These are phyloP conservation scores for Salix purpurea DNA, from an alignment of 345 rosid species.

Conservation along the genomic window DNA sequence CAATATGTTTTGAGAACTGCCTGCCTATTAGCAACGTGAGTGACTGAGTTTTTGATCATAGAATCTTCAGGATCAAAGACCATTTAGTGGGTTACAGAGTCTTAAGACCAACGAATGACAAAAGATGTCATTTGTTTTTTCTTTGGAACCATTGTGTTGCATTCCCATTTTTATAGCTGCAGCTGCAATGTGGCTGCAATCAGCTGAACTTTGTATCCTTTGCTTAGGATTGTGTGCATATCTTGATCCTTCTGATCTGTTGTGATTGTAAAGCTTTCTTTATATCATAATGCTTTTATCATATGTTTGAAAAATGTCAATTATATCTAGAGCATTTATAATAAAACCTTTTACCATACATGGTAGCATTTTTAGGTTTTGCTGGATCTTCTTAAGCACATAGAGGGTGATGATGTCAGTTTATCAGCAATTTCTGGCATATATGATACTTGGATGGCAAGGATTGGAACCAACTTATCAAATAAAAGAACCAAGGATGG, in stretches of 20 bases:
- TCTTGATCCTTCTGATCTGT: not conserved
- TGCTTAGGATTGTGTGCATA: not conserved
- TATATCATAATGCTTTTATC: not conserved
- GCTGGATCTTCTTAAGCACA: constrained; percentile 51
- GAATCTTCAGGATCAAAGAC: too few relatives aligned
- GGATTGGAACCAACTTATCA: constrained; percentile 38
- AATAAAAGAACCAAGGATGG: constrained; percentile 14
- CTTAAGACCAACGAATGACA: not conserved
- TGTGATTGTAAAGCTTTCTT: not conserved
- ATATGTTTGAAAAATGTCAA: not conserved
- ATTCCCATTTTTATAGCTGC: not conserved
- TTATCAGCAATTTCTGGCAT: constrained; percentile 35
- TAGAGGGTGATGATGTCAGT: constrained; percentile 24
- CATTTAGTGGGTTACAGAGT: too few relatives aligned
- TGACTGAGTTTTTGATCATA: not conserved
- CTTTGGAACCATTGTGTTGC: not conserved
- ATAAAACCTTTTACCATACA: not conserved
- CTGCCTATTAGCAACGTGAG: not conserved
- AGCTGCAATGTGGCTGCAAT: not conserved
- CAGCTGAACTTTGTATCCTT: not conserved
- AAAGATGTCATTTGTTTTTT: not conserved
- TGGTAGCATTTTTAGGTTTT: constrained; percentile 39
- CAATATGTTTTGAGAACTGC: not conserved
- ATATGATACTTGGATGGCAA: constrained; percentile 67
- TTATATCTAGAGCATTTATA: not conserved